Conservation (phyloP, 1,284 basidiomycete genomes). For the Pyrrhoderma lamaoense region DNA sequence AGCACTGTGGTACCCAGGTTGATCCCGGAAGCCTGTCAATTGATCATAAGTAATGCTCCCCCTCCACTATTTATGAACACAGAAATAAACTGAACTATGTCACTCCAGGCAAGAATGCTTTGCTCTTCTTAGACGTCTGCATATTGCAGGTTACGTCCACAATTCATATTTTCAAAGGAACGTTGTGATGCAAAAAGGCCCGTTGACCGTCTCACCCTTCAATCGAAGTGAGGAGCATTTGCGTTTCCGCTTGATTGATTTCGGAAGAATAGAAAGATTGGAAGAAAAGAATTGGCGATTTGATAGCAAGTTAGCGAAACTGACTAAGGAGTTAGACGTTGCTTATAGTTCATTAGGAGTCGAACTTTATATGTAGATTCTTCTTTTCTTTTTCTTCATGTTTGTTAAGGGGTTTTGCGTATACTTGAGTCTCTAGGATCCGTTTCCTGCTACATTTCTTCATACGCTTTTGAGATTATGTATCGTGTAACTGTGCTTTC, state of each 20-base stretch:
- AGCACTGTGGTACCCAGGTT: constrained; percentile 31
- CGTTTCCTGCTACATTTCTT: no score
- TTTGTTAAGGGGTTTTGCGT: background rate
- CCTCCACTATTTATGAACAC: background rate
- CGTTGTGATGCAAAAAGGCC: constrained; percentile 31
- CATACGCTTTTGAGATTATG: no score
- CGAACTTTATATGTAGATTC: background rate
- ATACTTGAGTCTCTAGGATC: no score
- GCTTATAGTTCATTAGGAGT: background rate
- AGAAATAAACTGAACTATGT: background rate
- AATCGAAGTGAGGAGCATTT: constrained; percentile 23
- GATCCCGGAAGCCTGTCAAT: constrained; percentile 18
- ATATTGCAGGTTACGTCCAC: constrained; percentile 28
- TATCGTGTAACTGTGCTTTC: no score
- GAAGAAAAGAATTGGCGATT: background rate
- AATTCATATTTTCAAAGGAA: constrained; percentile 32
- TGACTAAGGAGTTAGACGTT: background rate
- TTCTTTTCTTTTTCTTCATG: background rate
- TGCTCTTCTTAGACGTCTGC: constrained; percentile 29
- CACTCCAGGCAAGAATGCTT: constrained; percentile 24
- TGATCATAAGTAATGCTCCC: constrained; percentile 23
- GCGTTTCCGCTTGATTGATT: constrained; percentile 35
- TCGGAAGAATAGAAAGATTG: constrained; percentile 22
- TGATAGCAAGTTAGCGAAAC: background rate
- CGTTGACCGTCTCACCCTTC: constrained; percentile 27